Conservation (phyloP, 352 stramenopile genomes). For the Peronospora belbahrii region DNA sequence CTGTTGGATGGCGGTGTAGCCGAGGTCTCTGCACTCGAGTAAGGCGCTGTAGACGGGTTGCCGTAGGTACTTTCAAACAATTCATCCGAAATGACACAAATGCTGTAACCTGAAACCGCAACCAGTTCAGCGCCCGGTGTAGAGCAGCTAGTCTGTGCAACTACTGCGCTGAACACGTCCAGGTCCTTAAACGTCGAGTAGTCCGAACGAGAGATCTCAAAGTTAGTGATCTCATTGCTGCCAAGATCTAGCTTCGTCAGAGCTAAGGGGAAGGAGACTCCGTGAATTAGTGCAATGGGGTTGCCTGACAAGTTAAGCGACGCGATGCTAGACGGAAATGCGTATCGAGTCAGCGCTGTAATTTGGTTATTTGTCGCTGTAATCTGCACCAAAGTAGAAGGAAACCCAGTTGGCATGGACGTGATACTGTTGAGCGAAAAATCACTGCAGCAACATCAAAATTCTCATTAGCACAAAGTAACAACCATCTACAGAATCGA, state of each 20-base stretch:
- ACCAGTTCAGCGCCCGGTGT: slow-evolving; percentile 42
- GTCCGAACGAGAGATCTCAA: slow-evolving; percentile 62
- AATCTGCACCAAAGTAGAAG: slow-evolving; percentile 27
- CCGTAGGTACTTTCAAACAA: slow-evolving; percentile 49
- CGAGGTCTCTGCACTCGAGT: slow-evolving; percentile 23
- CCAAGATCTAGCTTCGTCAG: slow-evolving; percentile 47
- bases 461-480: background rate
- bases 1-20: slow-evolving; percentile 14
- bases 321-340: slow-evolving; percentile 39
- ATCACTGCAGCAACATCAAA: slow-evolving; percentile 24
- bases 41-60: slow-evolving; percentile 9
- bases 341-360: slow-evolving; percentile 38
- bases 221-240: slow-evolving; percentile 40
- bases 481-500: background rate
- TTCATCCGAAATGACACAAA: slow-evolving; percentile 64
- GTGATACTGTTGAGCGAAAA: slow-evolving; percentile 41
- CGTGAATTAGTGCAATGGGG: slow-evolving; percentile 42
- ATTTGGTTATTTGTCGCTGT: slow-evolving; percentile 41
- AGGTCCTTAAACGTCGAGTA: slow-evolving; percentile 46
- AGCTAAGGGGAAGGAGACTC: slow-evolving; percentile 45
- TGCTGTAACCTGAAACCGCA: slow-evolving; percentile 20
- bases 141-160: slow-evolving; percentile 36
- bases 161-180: slow-evolving; percentile 31
- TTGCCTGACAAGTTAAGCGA: slow-evolving; percentile 56
- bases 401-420: slow-evolving; percentile 24